These are phyloP conservation scores for Chlamydomonas reinhardtii DNA, from an alignment of 163 green algal genomes.

Conservation along the genomic window DNA sequence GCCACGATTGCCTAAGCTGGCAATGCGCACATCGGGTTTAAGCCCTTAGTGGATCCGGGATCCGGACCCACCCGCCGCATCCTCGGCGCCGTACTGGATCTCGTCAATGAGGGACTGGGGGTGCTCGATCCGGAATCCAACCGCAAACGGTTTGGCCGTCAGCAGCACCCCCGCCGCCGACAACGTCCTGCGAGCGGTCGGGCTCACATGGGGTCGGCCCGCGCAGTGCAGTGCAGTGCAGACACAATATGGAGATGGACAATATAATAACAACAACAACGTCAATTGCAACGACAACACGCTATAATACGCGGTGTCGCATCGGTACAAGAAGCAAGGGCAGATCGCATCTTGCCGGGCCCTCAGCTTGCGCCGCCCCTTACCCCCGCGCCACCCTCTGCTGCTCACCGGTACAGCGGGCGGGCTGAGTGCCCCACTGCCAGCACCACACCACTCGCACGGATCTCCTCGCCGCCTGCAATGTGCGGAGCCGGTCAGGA, in stretches of 20 bases:
- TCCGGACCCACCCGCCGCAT: constrained; percentile 51
- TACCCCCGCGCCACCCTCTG: not conserved
- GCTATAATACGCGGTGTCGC: too few relatives aligned
- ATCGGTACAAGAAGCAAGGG: too few relatives aligned
- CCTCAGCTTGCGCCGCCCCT: too few relatives aligned
- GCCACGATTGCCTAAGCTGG: too few relatives aligned
- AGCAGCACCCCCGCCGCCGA: constrained; percentile 67
- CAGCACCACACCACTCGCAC: constrained; percentile 63
- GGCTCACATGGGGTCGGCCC: too few relatives aligned
- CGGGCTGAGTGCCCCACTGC: constrained; percentile 82
- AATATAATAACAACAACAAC: not conserved
- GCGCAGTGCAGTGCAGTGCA: too few relatives aligned
- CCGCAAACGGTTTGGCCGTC: constrained; percentile 81
- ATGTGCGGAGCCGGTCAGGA: too few relatives aligned
- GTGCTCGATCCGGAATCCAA: constrained; percentile 86
- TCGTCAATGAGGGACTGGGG: constrained; percentile 81
- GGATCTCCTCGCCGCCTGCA: constrained; percentile 58
- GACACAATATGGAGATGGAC: too few relatives aligned
- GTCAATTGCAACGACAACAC: too few relatives aligned
- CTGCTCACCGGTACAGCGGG: constrained; percentile 65
- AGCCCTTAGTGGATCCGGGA: too few relatives aligned
- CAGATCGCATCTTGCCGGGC: too few relatives aligned
- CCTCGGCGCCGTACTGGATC: constrained; percentile 73
- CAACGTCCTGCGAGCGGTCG: constrained; percentile 45
- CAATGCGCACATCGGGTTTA: too few relatives aligned